Conservation (phyloP, 768 basidiomycete genomes). For the Tricholoma saponaceum region DNA sequence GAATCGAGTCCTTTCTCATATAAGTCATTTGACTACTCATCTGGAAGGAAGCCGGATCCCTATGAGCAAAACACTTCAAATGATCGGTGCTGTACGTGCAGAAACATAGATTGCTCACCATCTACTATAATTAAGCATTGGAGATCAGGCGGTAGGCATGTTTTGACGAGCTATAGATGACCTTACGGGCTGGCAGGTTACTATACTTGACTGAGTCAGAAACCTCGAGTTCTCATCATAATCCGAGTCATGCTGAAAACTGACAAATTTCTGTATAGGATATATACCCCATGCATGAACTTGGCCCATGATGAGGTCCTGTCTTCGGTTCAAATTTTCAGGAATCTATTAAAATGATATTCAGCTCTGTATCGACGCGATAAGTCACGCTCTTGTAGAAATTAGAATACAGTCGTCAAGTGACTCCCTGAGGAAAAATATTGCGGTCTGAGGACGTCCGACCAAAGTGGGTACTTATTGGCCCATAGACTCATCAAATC, state of each 20-base stretch:
- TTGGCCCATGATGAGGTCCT: not conserved
- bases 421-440: not conserved
- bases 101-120: not conserved
- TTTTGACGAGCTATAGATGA: not conserved
- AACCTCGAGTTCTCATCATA: not conserved
- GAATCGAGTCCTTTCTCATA: not conserved
- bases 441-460: too few relatives aligned
- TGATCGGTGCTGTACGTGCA: not conserved
- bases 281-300: not conserved
- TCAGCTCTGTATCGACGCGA: not conserved
- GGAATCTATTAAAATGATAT: not conserved
- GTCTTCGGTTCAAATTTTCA: not conserved
- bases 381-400: not conserved
- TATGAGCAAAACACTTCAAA: not conserved
- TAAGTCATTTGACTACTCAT: not conserved
- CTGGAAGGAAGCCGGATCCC: not conserved
- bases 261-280: not conserved
- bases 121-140: not conserved
- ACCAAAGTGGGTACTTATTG: too few relatives aligned
- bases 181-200: not conserved
- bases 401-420: not conserved
- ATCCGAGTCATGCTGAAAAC: not conserved
- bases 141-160: not conserved
- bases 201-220: not conserved
- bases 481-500: too few relatives aligned